phyloP scores from a whole-genome alignment of 1,284 basidiomycete genomes.

The Ceraceosorus guamensis region DNA sequence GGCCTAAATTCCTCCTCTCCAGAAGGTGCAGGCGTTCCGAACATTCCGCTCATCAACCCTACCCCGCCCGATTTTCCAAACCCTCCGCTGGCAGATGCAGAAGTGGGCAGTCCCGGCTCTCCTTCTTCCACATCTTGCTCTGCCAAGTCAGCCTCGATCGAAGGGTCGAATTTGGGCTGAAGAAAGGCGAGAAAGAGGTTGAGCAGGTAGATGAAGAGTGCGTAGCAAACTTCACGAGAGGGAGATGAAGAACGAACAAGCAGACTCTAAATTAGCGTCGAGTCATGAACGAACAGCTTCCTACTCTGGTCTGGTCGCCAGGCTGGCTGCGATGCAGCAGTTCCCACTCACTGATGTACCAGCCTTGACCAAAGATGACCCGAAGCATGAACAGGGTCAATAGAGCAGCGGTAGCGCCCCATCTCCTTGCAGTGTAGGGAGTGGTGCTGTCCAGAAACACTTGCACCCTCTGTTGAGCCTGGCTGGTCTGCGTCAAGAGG shows the following conservation, averaged over 20 bases:
- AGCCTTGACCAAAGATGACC: constrained; percentile 82
- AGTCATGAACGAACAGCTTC: too few species aligned
- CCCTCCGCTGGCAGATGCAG: constrained; percentile 16
- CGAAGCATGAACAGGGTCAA: constrained; percentile 73
- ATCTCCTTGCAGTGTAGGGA: constrained; percentile 78
- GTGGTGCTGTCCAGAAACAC: constrained; percentile 81
- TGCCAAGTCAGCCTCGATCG: constrained; percentile 80
- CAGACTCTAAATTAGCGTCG: not conserved
- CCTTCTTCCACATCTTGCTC: constrained; percentile 95
- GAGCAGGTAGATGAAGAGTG: constrained; percentile 47
- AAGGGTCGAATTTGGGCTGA: constrained; percentile 92
- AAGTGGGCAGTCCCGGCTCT: constrained; percentile 53
- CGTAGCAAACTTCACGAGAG: constrained; percentile 36
- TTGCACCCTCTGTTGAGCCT: constrained; percentile 53
- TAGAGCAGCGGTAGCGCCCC: constrained; percentile 71
- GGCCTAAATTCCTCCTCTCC: constrained; percentile 54
- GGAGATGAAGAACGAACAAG: not conserved
- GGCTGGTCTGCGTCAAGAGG: constrained; percentile 29
- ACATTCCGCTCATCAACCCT: constrained; percentile 44
- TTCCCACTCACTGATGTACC: constrained; percentile 63
- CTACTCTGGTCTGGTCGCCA: not conserved
- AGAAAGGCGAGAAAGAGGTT: constrained; percentile 73
- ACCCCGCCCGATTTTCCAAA: constrained; percentile 10
- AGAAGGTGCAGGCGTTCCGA: constrained; percentile 50
- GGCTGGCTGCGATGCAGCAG: not conserved